Percentiles rank a stretch among this genome's conserved stretches.
These are phyloP conservation scores for Trichosporon inkin DNA, from an alignment of 1,284 basidiomycete species.

Conservation along the genomic window DNA sequence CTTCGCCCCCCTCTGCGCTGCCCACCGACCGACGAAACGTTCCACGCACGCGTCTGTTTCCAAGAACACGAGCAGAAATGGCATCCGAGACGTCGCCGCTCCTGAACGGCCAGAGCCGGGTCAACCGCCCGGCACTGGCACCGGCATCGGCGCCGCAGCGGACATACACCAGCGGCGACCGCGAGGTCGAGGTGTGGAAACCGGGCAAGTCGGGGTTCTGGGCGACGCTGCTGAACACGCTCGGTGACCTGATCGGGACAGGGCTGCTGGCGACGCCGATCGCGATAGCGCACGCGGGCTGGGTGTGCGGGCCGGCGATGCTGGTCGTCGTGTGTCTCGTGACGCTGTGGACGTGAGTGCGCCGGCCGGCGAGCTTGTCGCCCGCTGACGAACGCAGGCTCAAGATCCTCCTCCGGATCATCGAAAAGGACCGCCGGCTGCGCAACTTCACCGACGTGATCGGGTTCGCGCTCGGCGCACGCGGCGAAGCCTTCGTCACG, in stretches of 20 bases:
- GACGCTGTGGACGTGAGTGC: constrained; percentile 76
- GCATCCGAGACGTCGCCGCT: no score
- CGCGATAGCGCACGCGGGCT: constrained; percentile 78
- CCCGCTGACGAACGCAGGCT: constrained; percentile 29
- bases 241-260: constrained; percentile 77
- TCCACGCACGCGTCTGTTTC: no score
- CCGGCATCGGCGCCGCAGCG: neutral
- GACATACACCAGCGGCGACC: constrained; percentile 18
- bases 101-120: neutral
- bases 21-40: no score
- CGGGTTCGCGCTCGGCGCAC: constrained; percentile 55
- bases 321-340: constrained; percentile 69
- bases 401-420: constrained; percentile 45
- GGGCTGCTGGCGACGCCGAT: constrained; percentile 84
- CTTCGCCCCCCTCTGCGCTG: no score
- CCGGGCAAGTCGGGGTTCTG: constrained; percentile 67
- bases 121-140: neutral
- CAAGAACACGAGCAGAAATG: no score
- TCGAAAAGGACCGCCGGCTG: constrained; percentile 41
- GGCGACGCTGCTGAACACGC: constrained; percentile 78
- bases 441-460: constrained; percentile 46
- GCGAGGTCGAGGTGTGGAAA: constrained; percentile 40
- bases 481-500: constrained; percentile 64
- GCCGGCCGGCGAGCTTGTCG: neutral
- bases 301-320: constrained; percentile 69